These are phyloP conservation scores for Fusarium liriodendri DNA, from an alignment of 2,329 filamentous ascomycete genomes.

Conservation along the genomic window DNA sequence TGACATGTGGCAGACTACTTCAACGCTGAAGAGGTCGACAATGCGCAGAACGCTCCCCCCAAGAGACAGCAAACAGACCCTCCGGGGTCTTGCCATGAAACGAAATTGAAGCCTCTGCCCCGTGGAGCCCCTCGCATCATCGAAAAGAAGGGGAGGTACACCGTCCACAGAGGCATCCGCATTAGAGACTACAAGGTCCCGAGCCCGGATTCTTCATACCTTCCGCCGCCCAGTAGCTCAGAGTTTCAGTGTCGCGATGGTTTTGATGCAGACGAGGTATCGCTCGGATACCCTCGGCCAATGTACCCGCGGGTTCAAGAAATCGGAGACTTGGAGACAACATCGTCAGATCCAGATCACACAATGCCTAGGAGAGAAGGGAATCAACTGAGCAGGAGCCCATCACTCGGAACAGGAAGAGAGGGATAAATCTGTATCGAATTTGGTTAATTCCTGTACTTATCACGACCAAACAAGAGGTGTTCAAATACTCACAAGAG, in stretches of 20 bases:
- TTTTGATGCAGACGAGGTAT: constrained; percentile 41
- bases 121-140: constrained; percentile 40
- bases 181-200: constrained; percentile 45
- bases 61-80: not conserved
- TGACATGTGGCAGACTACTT: not conserved
- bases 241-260: constrained; percentile 48
- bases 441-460: not conserved
- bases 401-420: constrained; percentile 10
- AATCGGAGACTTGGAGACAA: not conserved
- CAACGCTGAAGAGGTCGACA: not conserved
- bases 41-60: not conserved
- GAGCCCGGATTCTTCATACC: not conserved
- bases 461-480: not conserved
- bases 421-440: not conserved
- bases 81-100: not conserved
- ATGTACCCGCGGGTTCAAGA: constrained; percentile 1
- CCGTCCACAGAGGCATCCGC: constrained; percentile 44
- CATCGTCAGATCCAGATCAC: not conserved
- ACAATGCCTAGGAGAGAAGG: not conserved
- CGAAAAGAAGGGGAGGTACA: constrained; percentile 43
- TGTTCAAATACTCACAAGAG: not conserved
- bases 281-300: constrained; percentile 18
- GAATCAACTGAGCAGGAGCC: not conserved
- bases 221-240: constrained; percentile 6
- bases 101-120: constrained; percentile 41